Evolutionary conservation across 805 yeast species (phyloP).

Genomic region (Candida hungchunana): DNA sequence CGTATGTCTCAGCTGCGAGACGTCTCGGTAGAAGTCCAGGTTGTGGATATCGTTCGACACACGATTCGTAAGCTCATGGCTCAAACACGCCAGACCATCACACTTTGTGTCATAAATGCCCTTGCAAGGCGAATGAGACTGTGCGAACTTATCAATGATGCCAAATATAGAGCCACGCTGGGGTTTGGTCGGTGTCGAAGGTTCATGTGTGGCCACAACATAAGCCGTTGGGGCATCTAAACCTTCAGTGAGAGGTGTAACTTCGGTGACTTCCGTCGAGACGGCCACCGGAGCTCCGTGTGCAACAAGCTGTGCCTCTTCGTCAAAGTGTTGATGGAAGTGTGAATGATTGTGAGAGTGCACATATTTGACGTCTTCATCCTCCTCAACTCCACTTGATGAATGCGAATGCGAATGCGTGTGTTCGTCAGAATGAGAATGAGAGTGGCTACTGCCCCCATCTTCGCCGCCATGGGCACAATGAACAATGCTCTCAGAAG

Average conservation of each 20-base stretch:
- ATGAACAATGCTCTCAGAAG: constrained; percentile 81
- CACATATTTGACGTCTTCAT: constrained; percentile 3
- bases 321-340: constrained; percentile 5
- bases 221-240: no score
- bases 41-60: constrained; percentile 26
- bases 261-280: background rate
- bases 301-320: background rate
- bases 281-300: background rate
- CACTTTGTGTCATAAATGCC: constrained; percentile 23
- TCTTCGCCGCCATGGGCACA: constrained; percentile 62
- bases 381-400: constrained; percentile 2
- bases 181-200: background rate
- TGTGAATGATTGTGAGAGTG: constrained; percentile 1
- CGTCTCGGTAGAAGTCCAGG: constrained; percentile 23
- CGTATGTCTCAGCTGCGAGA: constrained; percentile 7
- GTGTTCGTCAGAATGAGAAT: constrained; percentile 17
- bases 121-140: constrained; percentile 11
- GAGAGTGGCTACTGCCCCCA: constrained; percentile 17
- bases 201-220: no score
- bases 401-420: constrained; percentile 13
- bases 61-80: constrained; percentile 16
- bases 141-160: constrained; percentile 11
- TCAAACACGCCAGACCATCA: constrained; percentile 18
- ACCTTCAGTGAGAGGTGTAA: background rate
- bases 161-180: constrained; percentile 10